Conservation (phyloP, 768 basidiomycete species). For the Arthromyces matolae region DNA sequence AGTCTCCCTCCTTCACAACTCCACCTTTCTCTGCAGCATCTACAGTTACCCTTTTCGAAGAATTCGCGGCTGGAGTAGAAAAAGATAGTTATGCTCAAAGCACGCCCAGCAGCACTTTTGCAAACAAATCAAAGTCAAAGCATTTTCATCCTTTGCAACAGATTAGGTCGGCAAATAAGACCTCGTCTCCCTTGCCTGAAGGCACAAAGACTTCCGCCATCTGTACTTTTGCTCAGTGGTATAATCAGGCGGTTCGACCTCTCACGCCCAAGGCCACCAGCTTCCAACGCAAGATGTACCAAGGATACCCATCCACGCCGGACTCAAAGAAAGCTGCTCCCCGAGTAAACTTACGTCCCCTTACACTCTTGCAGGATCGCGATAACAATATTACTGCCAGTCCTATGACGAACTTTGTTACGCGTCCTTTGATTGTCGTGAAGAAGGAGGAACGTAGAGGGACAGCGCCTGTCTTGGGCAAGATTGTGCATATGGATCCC, state of each 20-base stretch:
- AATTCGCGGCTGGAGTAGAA: slow-evolving; percentile 39
- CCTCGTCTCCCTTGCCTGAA: slow-evolving; percentile 20
- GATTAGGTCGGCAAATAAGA: slow-evolving; percentile 44
- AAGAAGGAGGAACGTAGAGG: slow-evolving; percentile 48
- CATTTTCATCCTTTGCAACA: slow-evolving; percentile 54
- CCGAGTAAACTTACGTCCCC: slow-evolving; percentile 51
- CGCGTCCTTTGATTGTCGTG: slow-evolving; percentile 53
- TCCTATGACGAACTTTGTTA: slow-evolving; percentile 23
- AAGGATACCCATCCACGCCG: slow-evolving; percentile 22
- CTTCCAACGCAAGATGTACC: slow-evolving; percentile 39
- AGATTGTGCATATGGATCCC: slow-evolving; percentile 36
- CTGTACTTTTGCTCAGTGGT: slow-evolving; percentile 42
- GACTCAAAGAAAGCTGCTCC: slow-evolving; percentile 36
- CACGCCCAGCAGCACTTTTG: slow-evolving; percentile 53
- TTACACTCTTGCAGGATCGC: slow-evolving; percentile 61
- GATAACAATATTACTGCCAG: slow-evolving; percentile 34
- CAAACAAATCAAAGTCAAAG: slow-evolving; percentile 29
- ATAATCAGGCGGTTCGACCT: slow-evolving; percentile 47
- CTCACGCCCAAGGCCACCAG: slow-evolving; percentile 52
- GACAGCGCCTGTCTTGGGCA: slow-evolving; percentile 28
- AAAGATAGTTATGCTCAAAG: slow-evolving; percentile 56
- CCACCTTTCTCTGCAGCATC: slow-evolving; percentile 54
- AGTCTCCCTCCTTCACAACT: slow-evolving; percentile 40
- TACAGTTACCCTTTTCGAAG: slow-evolving; percentile 59
- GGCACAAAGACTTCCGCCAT: slow-evolving; percentile 27